Conservation (phyloP, 2,329 filamentous ascomycete species). For the Aquanectria penicillioides region DNA sequence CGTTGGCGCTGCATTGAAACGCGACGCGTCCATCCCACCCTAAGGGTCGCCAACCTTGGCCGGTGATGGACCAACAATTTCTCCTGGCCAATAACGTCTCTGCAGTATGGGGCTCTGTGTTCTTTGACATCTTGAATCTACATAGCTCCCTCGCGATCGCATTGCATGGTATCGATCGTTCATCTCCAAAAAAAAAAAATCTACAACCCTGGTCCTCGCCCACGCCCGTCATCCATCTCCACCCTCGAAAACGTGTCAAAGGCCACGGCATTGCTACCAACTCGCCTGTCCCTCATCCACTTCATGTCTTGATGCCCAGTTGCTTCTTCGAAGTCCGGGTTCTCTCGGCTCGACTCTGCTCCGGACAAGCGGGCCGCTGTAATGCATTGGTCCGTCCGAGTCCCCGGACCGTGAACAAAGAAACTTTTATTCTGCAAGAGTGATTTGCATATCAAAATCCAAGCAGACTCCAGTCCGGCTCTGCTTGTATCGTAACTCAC, state of each 20-base stretch:
- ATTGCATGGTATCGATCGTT: slow-evolving; percentile 28
- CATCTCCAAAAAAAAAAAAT: slow-evolving; percentile 27
- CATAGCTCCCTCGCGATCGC: slow-evolving; percentile 19
- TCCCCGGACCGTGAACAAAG: slow-evolving; percentile 1
- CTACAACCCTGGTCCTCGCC: slow-evolving; percentile 16
- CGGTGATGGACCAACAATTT: neutral
- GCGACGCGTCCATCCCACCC: slow-evolving; percentile 26
- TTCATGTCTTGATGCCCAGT: neutral
- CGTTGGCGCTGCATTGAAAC: slow-evolving; percentile 18
- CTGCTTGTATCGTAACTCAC: slow-evolving; percentile 10
- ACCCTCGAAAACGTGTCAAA: slow-evolving; percentile 1
- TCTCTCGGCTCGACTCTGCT: neutral
- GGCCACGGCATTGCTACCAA: neutral
- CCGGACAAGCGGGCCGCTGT: slow-evolving; percentile 3
- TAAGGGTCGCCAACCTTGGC: slow-evolving; percentile 12
- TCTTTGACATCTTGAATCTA: slow-evolving; percentile 23
- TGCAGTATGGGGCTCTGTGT: neutral
- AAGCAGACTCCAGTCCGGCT: slow-evolving; percentile 2
- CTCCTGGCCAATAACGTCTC: slow-evolving; percentile 17
- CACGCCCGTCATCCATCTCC: slow-evolving; percentile 9
- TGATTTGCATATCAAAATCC: slow-evolving; percentile 17
- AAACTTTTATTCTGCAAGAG: slow-evolving; percentile 6
- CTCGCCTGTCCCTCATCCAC: neutral
- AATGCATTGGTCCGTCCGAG: neutral
- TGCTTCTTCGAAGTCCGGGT: neutral